These are phyloP conservation scores for Krasilnikovozyma curviuscula DNA, from an alignment of 768 basidiomycete species.

Conservation along the genomic window DNA sequence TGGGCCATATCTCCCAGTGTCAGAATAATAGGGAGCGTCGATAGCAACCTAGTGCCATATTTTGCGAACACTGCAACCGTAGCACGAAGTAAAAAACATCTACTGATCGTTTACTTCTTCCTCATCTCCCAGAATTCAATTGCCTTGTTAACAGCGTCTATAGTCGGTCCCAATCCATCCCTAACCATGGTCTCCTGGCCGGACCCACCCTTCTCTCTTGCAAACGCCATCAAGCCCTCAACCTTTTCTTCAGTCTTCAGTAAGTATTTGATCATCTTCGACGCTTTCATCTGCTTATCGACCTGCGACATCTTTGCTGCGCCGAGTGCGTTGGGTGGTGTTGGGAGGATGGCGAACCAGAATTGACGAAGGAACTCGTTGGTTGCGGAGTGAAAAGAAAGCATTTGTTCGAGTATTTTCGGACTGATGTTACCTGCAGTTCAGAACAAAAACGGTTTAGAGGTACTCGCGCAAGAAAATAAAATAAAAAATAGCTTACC, in stretches of 20 bases:
- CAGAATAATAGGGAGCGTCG: too few relatives aligned
- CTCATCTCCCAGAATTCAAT: too few relatives aligned
- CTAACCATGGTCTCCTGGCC: slow-evolving; percentile 31
- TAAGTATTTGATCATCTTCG: slow-evolving; percentile 74
- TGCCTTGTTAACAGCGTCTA: slow-evolving; percentile 55
- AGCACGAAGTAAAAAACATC: too few relatives aligned
- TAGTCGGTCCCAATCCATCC: slow-evolving; percentile 57
- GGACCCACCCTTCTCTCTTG: slow-evolving; percentile 44
- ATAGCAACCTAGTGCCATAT: too few relatives aligned
- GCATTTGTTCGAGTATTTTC: slow-evolving; percentile 58
- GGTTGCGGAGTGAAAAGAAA: slow-evolving; percentile 73
- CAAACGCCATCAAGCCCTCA: slow-evolving; percentile 47
- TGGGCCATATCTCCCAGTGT: too few relatives aligned
- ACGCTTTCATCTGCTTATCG: slow-evolving; percentile 56
- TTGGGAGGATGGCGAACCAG: slow-evolving; percentile 73
- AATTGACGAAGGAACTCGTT: slow-evolving; percentile 94
- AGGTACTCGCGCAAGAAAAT: too few relatives aligned
- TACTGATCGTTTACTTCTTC: too few relatives aligned
- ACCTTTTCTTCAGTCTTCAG: slow-evolving; percentile 64
- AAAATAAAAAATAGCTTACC: too few relatives aligned
- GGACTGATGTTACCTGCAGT: slow-evolving; percentile 74
- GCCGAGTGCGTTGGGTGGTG: slow-evolving; percentile 31
- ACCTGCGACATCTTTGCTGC: slow-evolving; percentile 34
- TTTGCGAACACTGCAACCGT: too few relatives aligned
- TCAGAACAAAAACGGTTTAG: too few relatives aligned